Evolutionary conservation across 495 filamentous ascomycete species (phyloP), one percentile per base, ranked within the genome.

Genomic region (Mytilinidion resinicola): DNA sequence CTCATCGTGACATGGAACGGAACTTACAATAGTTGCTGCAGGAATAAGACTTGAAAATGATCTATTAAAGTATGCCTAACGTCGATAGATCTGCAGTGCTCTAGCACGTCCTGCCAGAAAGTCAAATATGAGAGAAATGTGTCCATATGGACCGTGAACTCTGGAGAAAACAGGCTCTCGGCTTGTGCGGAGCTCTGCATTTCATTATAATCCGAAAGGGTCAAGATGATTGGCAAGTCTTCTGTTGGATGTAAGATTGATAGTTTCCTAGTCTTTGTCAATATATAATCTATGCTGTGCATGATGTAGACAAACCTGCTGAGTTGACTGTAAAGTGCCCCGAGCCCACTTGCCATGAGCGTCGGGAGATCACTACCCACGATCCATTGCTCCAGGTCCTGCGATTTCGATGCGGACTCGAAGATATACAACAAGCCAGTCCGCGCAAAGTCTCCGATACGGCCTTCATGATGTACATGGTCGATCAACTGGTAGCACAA

Each of bases 61-160:
- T 97, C 95, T 41, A 99, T 75, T 20, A 99, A 74, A 0, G 90
- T 96, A 56, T 87, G 88, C 62, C 90, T 92, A 48, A 99, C 88
- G 67, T 97, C 95, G 1, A 81, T 77, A 0, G 92, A 96, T 60
- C 83, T 83, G 73, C 93, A 99, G 72, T 97, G 90, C 66, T 96
- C 90, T 48, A 99, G 79, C 14, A 96, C 89, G 71, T 99, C 93
- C 67, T 99, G 93, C 95, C 93, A 99, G 63, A 99, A 98, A 14
- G 91, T 74, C 12, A 99, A 77, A 66, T 96, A 92, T 12, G 93
- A 95, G 25, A 99, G 80, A 66, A 99, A 97, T 0, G 93, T 95
- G 48, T 90, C 86, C 72, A 98, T 81, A 62, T 95, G 85, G 7
- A 80, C 77, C 55, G 88, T 86, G 58, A 95, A 87, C 14, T 86